phyloP scores from a whole-genome alignment of 225 moss, liverwort and hornwort genomes.

The Marchantia paleacea region DNA sequence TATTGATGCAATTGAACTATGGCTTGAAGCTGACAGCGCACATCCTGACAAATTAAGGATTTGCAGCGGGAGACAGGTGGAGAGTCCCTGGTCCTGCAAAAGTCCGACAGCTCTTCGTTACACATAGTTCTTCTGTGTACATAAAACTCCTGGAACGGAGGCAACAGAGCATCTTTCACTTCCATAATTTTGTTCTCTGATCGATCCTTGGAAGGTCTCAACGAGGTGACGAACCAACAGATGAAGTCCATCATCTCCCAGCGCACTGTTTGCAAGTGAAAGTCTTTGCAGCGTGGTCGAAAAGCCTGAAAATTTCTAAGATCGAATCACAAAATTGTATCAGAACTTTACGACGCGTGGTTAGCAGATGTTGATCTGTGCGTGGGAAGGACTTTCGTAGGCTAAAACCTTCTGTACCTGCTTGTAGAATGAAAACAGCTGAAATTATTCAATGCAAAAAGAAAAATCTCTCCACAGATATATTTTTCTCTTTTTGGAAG shows the following conservation, averaged over 20 bases:
- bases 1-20: constrained; percentile 49
- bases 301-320: constrained; percentile 31
- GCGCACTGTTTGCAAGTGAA: constrained; percentile 62
- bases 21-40: constrained; percentile 65
- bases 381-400: neutral
- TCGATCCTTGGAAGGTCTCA: neutral
- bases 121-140: too few species aligned
- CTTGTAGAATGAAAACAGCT: too few species aligned
- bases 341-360: too few species aligned
- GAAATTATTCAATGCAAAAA: too few species aligned
- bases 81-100: constrained; percentile 57
- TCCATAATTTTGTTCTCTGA: neutral
- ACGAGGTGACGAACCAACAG: constrained; percentile 39
- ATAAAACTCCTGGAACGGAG: too few species aligned
- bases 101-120: neutral
- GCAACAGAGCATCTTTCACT: neutral
- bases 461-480: too few species aligned
- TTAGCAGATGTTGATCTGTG: too few species aligned
- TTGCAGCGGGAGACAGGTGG: constrained; percentile 62
- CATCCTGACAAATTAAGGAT: constrained; percentile 81
- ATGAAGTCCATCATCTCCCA: constrained; percentile 63
- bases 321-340: too few species aligned
- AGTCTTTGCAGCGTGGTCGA: constrained; percentile 48
- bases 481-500: too few species aligned
- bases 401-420: neutral